phyloP scores from a whole-genome alignment of 257 asterid species.

The Nicotiana sylvestris region DNA sequence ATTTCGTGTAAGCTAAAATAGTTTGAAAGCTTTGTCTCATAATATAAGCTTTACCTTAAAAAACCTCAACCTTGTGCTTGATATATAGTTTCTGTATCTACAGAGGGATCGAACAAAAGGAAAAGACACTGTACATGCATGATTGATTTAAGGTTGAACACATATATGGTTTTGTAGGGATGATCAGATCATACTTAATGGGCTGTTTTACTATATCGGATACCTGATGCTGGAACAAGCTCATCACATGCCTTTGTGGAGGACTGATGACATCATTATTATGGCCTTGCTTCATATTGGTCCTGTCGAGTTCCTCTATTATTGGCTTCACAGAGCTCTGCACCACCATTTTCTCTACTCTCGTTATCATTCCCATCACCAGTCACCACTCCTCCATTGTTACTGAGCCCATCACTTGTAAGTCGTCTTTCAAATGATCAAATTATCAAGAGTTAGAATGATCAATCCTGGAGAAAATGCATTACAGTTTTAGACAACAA shows the following conservation, averaged over 20 bases:
- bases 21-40: not conserved
- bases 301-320: conserved; percentile 70
- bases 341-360: conserved; percentile 82
- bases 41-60: not conserved
- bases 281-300: conserved; percentile 48
- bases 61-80: not conserved
- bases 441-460: not conserved
- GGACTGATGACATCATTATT: conserved; percentile 46
- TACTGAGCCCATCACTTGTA: conserved; percentile 74
- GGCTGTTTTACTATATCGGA: conserved; percentile 34
- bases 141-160: not conserved
- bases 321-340: conserved; percentile 69
- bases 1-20: too few relatives aligned
- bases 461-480: not conserved
- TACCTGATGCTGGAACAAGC: conserved; percentile 1
- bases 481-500: not conserved
- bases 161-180: conserved; percentile 43
- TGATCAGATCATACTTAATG: conserved; percentile 59
- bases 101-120: not conserved
- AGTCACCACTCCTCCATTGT: conserved; percentile 78
- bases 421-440: not conserved
- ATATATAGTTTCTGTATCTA: not conserved
- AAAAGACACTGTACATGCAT: not conserved
- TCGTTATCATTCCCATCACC: conserved; percentile 83
- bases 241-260: conserved; percentile 47